These are phyloP conservation scores for Blastobotrys ciferrii DNA, from an alignment of 1,139 yeast genomes.

Conservation along the genomic window DNA sequence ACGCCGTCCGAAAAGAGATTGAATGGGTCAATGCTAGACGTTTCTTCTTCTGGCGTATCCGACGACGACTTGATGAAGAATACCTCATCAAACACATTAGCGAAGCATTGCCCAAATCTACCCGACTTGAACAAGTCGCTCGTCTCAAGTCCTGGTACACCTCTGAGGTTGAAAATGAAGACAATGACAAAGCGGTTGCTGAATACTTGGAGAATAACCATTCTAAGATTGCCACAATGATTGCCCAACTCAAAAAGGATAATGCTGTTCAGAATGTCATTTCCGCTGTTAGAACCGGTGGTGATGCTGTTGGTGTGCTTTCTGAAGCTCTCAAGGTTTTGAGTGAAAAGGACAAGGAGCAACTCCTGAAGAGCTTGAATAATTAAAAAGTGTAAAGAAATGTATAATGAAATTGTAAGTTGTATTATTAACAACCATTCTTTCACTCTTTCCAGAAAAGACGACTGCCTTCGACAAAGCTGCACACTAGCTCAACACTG, in stretches of 20 bases:
- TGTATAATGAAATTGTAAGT: slow-evolving; percentile 7
- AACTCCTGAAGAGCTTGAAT: slow-evolving; percentile 39
- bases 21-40: slow-evolving; percentile 89
- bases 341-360: slow-evolving; percentile 59
- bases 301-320: slow-evolving; percentile 53
- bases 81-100: slow-evolving; percentile 75
- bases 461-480: background rate
- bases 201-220: slow-evolving; percentile 84
- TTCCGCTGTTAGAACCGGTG: slow-evolving; percentile 38
- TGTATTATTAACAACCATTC: background rate
- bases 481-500: background rate
- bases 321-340: slow-evolving; percentile 60
- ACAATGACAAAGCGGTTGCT: slow-evolving; percentile 76
- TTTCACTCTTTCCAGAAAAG: background rate
- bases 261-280: slow-evolving; percentile 26
- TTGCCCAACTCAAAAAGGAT: slow-evolving; percentile 51
- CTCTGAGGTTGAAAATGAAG: slow-evolving; percentile 68
- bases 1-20: slow-evolving; percentile 78
- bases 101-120: slow-evolving; percentile 58
- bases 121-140: slow-evolving; percentile 78
- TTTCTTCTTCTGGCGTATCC: slow-evolving; percentile 97
- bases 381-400: slow-evolving; percentile 10
- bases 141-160: slow-evolving; percentile 80
- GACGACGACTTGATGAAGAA: slow-evolving; percentile 94
- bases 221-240: slow-evolving; percentile 54